Percentiles rank a stretch among this genome's conserved stretches.
These are phyloP conservation scores for Mycena filopes DNA, from an alignment of 768 basidiomycete genomes.

Conservation along the genomic window DNA sequence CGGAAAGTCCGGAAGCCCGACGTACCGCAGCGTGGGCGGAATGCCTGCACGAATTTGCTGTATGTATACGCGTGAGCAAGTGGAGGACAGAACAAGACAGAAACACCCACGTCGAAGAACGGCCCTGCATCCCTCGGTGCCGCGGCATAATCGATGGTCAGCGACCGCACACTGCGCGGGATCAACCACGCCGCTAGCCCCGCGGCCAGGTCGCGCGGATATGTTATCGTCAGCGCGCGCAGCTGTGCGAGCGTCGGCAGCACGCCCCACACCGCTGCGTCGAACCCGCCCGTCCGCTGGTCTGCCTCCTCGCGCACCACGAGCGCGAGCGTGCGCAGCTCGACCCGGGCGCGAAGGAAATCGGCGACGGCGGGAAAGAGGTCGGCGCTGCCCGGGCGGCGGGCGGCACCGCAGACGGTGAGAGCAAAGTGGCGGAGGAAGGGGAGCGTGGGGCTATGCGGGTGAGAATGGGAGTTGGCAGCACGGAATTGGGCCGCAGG, in stretches of 20 bases:
- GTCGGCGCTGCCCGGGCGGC: conserved; percentile 63
- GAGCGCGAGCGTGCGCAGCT: conserved; percentile 65
- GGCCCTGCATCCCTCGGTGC: conserved; percentile 52
- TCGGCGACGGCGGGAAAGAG: conserved; percentile 76
- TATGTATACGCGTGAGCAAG: not conserved
- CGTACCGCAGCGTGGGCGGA: conserved; percentile 62
- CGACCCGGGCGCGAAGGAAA: conserved; percentile 66
- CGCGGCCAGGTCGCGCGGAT: conserved; percentile 71
- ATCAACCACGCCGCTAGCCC: conserved; percentile 77
- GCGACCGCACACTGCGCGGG: conserved; percentile 60
- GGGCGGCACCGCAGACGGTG: conserved; percentile 53
- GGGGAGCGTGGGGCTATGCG: conserved; percentile 55
- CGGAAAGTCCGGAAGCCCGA: conserved; percentile 64
- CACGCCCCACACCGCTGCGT: conserved; percentile 78
- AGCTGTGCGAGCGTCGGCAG: conserved; percentile 66
- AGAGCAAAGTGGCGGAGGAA: conserved; percentile 76
- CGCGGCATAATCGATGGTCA: conserved; percentile 54
- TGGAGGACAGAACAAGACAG: not conserved
- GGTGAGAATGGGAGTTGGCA: too few species aligned
- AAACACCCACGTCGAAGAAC: conserved; percentile 53
- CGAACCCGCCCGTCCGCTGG: conserved; percentile 68
- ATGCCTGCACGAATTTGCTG: conserved; percentile 72
- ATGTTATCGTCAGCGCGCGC: conserved; percentile 66
- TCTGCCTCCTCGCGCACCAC: conserved; percentile 55
- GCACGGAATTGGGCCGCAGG: conserved; percentile 63